Evolutionary conservation across 1,139 yeast genomes (phyloP).

Genomic region (Pichia sp.): DNA sequence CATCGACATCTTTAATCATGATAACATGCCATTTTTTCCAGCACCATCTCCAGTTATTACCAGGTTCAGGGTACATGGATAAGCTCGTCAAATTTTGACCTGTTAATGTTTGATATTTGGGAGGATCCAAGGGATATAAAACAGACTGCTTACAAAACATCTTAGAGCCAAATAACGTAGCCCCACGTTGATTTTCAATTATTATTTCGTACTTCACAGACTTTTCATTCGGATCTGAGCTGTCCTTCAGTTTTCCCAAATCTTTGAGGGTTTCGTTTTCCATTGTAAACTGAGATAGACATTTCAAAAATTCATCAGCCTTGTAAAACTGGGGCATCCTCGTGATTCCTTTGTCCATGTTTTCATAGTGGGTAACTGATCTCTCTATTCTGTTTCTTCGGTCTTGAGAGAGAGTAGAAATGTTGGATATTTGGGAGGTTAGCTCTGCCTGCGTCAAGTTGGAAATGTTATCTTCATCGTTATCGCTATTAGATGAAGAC

Average conservation of each 20-base stretch:
- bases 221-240: slow-evolving; percentile 4
- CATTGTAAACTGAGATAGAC: slow-evolving; percentile 23
- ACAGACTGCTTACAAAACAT: slow-evolving; percentile 53
- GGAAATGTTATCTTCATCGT: slow-evolving; percentile 6
- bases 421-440: slow-evolving; percentile 9
- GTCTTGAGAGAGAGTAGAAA: slow-evolving; percentile 11
- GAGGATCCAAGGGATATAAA: slow-evolving; percentile 57
- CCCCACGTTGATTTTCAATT: slow-evolving; percentile 69
- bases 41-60: slow-evolving; percentile 63
- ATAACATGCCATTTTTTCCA: slow-evolving; percentile 73
- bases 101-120: slow-evolving; percentile 33
- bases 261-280: slow-evolving; percentile 15
- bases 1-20: slow-evolving; percentile 70
- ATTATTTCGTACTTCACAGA: slow-evolving; percentile 26
- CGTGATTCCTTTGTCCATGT: slow-evolving; percentile 25
- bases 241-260: slow-evolving; percentile 15
- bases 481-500: not conserved
- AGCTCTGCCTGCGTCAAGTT: slow-evolving; percentile 9
- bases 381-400: slow-evolving; percentile 12
- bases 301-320: slow-evolving; percentile 26
- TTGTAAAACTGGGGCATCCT: slow-evolving; percentile 30
- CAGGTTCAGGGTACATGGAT: slow-evolving; percentile 57
- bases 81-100: slow-evolving; percentile 33
- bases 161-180: slow-evolving; percentile 61
- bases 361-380: slow-evolving; percentile 24